phyloP scores from a whole-genome alignment of 2,329 filamentous ascomycete genomes.

The Pseudonectria buxi region DNA sequence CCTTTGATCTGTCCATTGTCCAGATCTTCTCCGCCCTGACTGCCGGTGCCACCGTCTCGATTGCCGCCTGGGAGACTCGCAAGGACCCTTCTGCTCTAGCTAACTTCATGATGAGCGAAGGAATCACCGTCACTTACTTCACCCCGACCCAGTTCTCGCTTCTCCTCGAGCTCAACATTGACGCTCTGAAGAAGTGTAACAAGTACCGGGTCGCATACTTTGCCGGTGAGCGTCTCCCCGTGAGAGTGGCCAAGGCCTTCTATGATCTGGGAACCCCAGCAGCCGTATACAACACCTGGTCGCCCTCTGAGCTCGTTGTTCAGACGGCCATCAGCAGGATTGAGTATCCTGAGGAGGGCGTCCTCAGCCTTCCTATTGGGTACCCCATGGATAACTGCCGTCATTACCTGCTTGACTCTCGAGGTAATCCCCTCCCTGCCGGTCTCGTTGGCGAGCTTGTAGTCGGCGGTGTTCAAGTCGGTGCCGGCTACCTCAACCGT shows the following conservation, averaged over 20 bases:
- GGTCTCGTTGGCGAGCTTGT: slow-evolving; percentile 36
- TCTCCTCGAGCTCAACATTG: slow-evolving; percentile 16
- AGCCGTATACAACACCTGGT: slow-evolving; percentile 17
- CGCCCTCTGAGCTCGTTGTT: slow-evolving; percentile 17
- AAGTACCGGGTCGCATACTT: slow-evolving; percentile 17
- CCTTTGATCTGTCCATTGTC: slow-evolving; percentile 19
- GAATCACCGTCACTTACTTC: slow-evolving; percentile 16
- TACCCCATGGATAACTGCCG: slow-evolving; percentile 23
- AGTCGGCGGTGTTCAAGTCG: slow-evolving; percentile 36
- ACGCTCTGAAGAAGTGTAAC: slow-evolving; percentile 11
- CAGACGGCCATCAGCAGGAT: slow-evolving; percentile 17
- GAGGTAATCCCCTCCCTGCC: slow-evolving; percentile 30
- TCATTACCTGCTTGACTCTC: slow-evolving; percentile 33
- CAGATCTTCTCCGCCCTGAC: slow-evolving; percentile 17
- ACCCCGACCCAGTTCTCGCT: slow-evolving; percentile 18
- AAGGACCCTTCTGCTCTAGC: slow-evolving; percentile 18
- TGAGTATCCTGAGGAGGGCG: slow-evolving; percentile 8
- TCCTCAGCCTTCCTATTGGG: slow-evolving; percentile 15
- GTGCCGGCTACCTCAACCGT: slow-evolving; percentile 32
- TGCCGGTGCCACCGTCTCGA: slow-evolving; percentile 15
- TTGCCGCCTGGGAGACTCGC: slow-evolving; percentile 17
- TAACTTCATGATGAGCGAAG: slow-evolving; percentile 16
- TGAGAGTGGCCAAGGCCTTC: slow-evolving; percentile 16
- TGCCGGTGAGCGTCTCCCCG: slow-evolving; percentile 16
- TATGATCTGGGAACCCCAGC: slow-evolving; percentile 17